A percentile compares a stretch with the other conserved stretches of the same genome.
phyloP scores from a whole-genome alignment of 495 filamentous ascomycete genomes.

The Xylaria bambusicola region DNA sequence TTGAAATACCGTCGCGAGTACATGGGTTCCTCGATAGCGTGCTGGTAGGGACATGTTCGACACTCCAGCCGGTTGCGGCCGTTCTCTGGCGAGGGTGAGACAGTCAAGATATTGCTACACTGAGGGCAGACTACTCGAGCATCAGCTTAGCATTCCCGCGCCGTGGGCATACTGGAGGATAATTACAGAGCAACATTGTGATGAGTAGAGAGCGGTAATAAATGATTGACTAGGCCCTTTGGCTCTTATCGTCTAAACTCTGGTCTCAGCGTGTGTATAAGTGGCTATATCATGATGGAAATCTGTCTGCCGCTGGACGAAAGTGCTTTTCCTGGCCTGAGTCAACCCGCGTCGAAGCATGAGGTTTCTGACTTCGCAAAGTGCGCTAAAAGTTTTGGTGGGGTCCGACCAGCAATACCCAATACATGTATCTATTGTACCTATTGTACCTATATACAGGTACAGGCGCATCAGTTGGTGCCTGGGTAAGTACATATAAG shows the following conservation, averaged over 20 bases:
- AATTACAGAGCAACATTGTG: slow-evolving; percentile 71
- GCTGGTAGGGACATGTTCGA: slow-evolving; percentile 89
- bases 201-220: neutral
- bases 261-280: neutral
- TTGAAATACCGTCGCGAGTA: slow-evolving; percentile 76
- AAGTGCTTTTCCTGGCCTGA: neutral
- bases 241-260: neutral
- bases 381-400: slow-evolving; percentile 2
- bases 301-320: neutral
- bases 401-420: slow-evolving; percentile 6
- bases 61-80: slow-evolving; percentile 76
- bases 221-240: neutral
- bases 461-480: no score
- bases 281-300: slow-evolving; percentile 12
- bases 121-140: slow-evolving; percentile 75
- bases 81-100: slow-evolving; percentile 45
- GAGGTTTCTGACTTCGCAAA: neutral
- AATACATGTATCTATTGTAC: no score
- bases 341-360: neutral
- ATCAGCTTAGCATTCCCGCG: slow-evolving; percentile 10
- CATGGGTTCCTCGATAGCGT: slow-evolving; percentile 68
- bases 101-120: slow-evolving; percentile 86
- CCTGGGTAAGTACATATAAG: no score
- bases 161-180: neutral
- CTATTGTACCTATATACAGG: no score